Base-by-base conservation (phyloP, 163 green algal species). In the Volvox carteri region DNA sequence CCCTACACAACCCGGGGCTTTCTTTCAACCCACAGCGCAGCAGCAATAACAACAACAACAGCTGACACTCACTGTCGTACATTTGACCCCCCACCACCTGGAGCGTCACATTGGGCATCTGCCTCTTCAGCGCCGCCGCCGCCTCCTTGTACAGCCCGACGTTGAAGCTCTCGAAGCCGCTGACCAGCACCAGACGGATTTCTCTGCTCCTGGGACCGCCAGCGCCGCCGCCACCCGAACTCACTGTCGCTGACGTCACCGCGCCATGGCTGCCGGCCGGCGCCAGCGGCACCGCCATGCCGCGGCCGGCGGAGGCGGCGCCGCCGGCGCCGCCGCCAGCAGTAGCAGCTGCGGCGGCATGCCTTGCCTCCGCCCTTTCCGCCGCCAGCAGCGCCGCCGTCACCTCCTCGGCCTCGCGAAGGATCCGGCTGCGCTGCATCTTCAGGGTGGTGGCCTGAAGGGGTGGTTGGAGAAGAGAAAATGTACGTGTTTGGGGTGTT, bases 131-230 rank as follows among this genome's bases (percentile, higher is more conserved):
- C 60, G 74, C 42, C 65, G 75, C 65, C 19, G 93, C 95, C 33
- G 95, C 96, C 70, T 96, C 89, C 33, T 94, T 94, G 94, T 99
- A 99, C 44, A 99, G 94, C 1, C 94, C 93, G 33, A 98, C 93
- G 85, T 99, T 99, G 93, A 99, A 99, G 21, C 92, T 96, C 92
- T 99, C 98, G 85, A 99, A 99, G 5, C 98, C 98, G 28, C 95
- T 97, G 25, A 99, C 93, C 42, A 99, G 91, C 48, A 99, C 97
- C 52, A 99, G 97, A 28, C 90, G 92, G 16, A 95, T 91, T 18
- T 74, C 81, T 25, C 58, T 52, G 52, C 46, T n/a, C n/a, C n/a
- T 67, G 42, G 44, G 46, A 44, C 60, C 75, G 12, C 9, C 2
- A 77, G 42, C 21, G 72, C 48, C 19, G 52, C 70, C 41, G 41